A percentile compares a stretch with the other conserved stretches of the same genome.
phyloP scores from a whole-genome alignment of 192 early-diverging fungal species.

The Entomortierella beljakovae region DNA sequence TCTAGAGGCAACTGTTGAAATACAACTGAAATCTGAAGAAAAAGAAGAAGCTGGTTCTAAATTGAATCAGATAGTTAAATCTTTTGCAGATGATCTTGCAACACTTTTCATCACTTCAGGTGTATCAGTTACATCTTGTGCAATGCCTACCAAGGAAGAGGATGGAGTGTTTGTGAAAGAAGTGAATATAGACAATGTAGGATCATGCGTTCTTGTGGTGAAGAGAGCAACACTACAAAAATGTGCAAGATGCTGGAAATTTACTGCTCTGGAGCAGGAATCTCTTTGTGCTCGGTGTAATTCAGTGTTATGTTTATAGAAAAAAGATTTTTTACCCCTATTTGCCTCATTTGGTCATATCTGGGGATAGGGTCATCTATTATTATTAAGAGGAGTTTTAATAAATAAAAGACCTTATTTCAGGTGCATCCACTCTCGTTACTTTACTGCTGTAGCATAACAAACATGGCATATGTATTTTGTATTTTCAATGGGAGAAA shows the following conservation, averaged over 20 bases:
- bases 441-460: too few relatives aligned
- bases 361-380: too few relatives aligned
- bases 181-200: slow-evolving; percentile 1
- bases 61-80: background rate
- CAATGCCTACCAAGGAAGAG: slow-evolving; percentile 1
- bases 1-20: slow-evolving; percentile 31
- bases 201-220: slow-evolving; percentile 56
- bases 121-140: slow-evolving; percentile 31
- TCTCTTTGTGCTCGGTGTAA: slow-evolving; percentile 72
- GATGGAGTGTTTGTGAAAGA: slow-evolving; percentile 15
- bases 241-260: slow-evolving; percentile 85
- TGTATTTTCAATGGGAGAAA: background rate
- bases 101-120: slow-evolving; percentile 59
- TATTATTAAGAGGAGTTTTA: too few relatives aligned
- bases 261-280: slow-evolving; percentile 56
- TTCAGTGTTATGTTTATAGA: slow-evolving; percentile 30
- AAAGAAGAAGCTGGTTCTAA: background rate
- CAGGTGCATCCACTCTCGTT: too few relatives aligned
- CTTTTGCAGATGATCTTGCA: slow-evolving; percentile 21
- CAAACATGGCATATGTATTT: too few relatives aligned
- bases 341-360: background rate
- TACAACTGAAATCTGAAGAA: slow-evolving; percentile 3
- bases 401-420: too few relatives aligned
- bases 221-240: slow-evolving; percentile 66
- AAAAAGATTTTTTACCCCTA: background rate